Evolutionary conservation across 2,329 filamentous ascomycete genomes (phyloP).

Genomic region (Xylaria sp.): DNA sequence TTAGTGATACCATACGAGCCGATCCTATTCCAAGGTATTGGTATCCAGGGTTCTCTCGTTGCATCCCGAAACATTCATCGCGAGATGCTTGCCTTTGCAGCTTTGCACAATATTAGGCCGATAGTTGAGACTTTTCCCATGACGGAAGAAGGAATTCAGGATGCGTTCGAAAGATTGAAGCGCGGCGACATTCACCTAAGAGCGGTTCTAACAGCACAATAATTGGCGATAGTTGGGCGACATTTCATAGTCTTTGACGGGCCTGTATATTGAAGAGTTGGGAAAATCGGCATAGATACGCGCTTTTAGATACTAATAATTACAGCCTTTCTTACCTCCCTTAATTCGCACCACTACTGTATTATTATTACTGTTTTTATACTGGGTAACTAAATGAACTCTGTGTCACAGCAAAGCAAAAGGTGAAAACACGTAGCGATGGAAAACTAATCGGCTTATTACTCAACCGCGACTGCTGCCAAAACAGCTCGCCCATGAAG

Average conservation of each 20-base stretch:
- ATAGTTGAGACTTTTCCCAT: neutral
- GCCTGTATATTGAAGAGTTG: neutral
- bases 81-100: constrained; percentile 3
- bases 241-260: neutral
- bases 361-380: neutral
- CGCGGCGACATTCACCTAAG: neutral
- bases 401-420: neutral
- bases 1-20: neutral
- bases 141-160: neutral
- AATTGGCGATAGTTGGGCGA: neutral
- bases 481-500: too few species aligned
- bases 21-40: neutral
- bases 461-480: neutral
- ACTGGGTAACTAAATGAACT: neutral
- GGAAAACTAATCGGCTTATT: neutral
- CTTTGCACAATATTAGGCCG: neutral
- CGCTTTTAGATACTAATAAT: neutral
- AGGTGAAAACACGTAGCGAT: neutral
- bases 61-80: neutral
- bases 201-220: neutral
- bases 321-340: neutral
- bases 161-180: neutral
- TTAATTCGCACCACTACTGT: too few species aligned
- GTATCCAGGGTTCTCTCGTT: neutral
- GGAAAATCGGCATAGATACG: neutral